Evolutionary conservation across 768 basidiomycete species (phyloP).

Genomic region (Dictyophora rubrovolvata): DNA sequence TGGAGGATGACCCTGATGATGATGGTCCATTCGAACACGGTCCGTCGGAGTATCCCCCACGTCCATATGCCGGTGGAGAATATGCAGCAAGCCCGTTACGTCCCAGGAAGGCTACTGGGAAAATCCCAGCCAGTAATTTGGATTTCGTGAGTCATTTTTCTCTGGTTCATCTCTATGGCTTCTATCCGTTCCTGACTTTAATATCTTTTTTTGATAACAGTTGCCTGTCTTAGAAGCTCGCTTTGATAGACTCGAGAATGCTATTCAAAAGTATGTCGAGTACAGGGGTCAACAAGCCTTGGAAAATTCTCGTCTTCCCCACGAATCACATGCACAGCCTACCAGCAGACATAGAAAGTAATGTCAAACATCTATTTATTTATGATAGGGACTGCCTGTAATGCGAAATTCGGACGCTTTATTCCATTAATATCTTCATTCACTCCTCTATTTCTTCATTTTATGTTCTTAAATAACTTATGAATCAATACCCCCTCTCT

Average conservation of each 20-base stretch:
- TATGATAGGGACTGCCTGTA: no score
- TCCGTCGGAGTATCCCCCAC: constrained; percentile 11
- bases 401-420: no score
- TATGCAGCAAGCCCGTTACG: constrained; percentile 6
- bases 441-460: no score
- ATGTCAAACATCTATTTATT: background rate
- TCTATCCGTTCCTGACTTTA: background rate
- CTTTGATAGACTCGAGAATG: constrained; percentile 6
- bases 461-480: no score
- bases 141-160: constrained; percentile 10
- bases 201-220: background rate
- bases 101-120: constrained; percentile 4
- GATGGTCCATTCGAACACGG: constrained; percentile 11
- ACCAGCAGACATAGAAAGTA: background rate
- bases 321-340: background rate
- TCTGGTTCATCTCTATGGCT: background rate
- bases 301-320: background rate
- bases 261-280: constrained; percentile 5
- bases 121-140: constrained; percentile 10
- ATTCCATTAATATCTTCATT: no score
- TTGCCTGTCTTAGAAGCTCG: constrained; percentile 8
- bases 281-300: constrained; percentile 3
- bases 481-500: no score
- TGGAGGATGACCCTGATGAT: constrained; percentile 2
- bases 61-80: constrained; percentile 10